These are phyloP conservation scores for Neonectria sp. DNA, from an alignment of 2,329 filamentous ascomycete species.

Conservation along the genomic window DNA sequence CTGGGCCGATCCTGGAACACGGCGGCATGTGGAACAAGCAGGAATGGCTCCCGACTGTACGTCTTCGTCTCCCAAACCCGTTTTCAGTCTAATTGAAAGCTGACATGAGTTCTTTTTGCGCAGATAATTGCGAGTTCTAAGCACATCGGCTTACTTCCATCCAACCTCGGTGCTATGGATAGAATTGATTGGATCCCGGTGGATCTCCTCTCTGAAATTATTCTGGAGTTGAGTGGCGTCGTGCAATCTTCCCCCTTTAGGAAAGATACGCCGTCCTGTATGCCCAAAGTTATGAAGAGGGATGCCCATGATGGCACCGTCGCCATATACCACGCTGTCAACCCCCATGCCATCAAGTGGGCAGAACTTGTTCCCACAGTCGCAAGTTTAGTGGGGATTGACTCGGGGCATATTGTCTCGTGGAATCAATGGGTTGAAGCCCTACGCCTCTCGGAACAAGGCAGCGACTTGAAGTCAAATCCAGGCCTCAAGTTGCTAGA, in stretches of 20 bases:
- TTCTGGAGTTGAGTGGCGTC: background rate
- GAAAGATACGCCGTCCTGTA: background rate
- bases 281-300: background rate
- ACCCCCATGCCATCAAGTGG: background rate
- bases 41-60: constrained; percentile 1
- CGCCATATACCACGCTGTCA: background rate
- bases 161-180: background rate
- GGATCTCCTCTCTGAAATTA: background rate
- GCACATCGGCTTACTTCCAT: background rate
- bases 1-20: background rate
- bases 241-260: background rate
- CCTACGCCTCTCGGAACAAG: background rate
- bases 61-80: background rate
- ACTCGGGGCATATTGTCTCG: background rate
- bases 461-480: background rate
- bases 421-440: background rate
- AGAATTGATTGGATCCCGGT: background rate
- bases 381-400: background rate
- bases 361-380: background rate
- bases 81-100: background rate
- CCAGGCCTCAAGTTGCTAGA: background rate
- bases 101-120: background rate
- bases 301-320: background rate
- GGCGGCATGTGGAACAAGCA: background rate
- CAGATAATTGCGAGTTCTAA: constrained; percentile 1